Percentiles rank a stretch among this genome's conserved stretches.
These are phyloP conservation scores for Elaeis oleifera DNA, from an alignment of 202 grass and related monocot genomes.

Conservation along the genomic window DNA sequence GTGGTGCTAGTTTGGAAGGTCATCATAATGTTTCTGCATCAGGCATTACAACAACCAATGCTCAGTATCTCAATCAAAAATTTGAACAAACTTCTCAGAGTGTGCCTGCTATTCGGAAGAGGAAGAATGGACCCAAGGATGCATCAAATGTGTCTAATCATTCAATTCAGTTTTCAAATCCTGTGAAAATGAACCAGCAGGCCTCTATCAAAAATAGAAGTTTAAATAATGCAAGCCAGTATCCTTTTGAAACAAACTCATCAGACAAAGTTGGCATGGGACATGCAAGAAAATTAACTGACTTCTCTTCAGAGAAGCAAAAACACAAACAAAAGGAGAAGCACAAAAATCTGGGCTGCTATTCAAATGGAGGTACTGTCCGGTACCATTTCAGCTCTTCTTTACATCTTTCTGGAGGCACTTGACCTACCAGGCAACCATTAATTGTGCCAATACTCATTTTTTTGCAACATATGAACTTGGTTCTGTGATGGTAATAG, in stretches of 20 bases:
- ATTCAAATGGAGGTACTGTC: conserved; percentile 76
- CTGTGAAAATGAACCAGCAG: conserved; percentile 36
- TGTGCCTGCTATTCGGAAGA: conserved; percentile 33
- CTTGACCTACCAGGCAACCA: no score
- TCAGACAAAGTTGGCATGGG: conserved; percentile 17
- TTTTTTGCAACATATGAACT: no score
- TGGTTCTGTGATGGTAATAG: neutral
- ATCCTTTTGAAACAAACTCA: conserved; percentile 43
- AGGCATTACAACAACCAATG: conserved; percentile 28
- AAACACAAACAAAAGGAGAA: conserved; percentile 31
- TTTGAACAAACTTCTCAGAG: conserved; percentile 25
- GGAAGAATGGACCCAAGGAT: conserved; percentile 39
- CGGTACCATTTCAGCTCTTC: conserved; percentile 9
- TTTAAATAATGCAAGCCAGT: conserved; percentile 36
- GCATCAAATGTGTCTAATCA: conserved; percentile 26
- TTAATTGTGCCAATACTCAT: no score
- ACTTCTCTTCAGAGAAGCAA: conserved; percentile 45
- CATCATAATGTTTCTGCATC: conserved; percentile 43
- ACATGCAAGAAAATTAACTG: conserved; percentile 41
- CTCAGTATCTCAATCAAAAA: conserved; percentile 36
- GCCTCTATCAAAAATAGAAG: conserved; percentile 30
- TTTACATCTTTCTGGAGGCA: conserved; percentile 11
- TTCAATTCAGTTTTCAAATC: conserved; percentile 41
- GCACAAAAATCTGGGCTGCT: conserved; percentile 47
- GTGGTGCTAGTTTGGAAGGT: conserved; percentile 30